phyloP scores from a whole-genome alignment of 2,329 filamentous ascomycete species.

The Neofusicoccum laricinum region DNA sequence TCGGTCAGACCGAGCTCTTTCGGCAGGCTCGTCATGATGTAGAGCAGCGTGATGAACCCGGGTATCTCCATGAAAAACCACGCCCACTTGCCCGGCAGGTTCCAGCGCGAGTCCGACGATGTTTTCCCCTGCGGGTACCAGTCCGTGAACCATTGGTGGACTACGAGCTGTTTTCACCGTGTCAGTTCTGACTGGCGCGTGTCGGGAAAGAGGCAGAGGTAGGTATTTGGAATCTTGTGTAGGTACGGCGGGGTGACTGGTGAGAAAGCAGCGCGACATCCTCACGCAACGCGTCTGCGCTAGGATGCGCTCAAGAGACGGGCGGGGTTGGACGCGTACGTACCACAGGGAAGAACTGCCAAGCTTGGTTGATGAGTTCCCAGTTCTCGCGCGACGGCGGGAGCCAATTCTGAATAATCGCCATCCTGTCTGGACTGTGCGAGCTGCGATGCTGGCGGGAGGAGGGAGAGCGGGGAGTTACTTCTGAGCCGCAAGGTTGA shows the following conservation, averaged over 20 bases:
- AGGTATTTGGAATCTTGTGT: no score
- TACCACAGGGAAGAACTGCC: constrained; percentile 52
- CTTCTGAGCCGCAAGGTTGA: not conserved
- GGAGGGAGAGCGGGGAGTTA: not conserved
- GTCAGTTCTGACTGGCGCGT: no score
- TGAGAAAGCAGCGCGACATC: not conserved
- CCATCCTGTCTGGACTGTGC: constrained; percentile 29
- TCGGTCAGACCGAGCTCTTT: constrained; percentile 51
- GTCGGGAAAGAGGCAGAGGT: no score
- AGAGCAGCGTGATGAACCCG: constrained; percentile 73
- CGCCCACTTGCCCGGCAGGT: constrained; percentile 81
- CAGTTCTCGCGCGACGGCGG: constrained; percentile 52
- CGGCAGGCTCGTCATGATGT: constrained; percentile 71
- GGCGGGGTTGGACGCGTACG: constrained; percentile 16
- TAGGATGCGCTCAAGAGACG: no score
- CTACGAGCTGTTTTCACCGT: constrained; percentile 56
- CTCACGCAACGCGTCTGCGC: not conserved
- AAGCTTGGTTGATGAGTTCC: constrained; percentile 44
- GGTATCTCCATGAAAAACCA: constrained; percentile 89
- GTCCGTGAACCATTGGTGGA: constrained; percentile 68
- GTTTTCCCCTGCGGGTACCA: constrained; percentile 96
- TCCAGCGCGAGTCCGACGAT: constrained; percentile 68
- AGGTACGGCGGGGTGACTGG: not conserved
- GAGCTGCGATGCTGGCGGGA: not conserved
- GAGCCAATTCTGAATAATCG: constrained; percentile 42